Conservation (phyloP, 1,139 yeast species). For the Saccharomyces hybrid region DNA sequence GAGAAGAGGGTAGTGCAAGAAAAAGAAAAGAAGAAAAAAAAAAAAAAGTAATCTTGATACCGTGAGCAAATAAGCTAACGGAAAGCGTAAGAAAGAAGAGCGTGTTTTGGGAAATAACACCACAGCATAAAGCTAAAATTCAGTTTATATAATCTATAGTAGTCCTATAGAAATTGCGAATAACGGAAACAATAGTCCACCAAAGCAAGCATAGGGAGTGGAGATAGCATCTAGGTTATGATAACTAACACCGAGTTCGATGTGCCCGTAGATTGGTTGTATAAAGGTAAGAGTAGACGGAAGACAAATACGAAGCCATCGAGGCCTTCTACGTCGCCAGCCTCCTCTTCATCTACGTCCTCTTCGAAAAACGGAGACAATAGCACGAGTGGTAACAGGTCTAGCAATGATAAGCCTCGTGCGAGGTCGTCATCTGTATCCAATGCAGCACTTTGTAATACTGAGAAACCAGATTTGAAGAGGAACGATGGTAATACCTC, state of each 20-base stretch:
- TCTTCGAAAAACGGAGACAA: not conserved
- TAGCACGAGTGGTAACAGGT: not conserved
- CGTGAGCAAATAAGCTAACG: not conserved
- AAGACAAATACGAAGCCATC: slow-evolving; percentile 3
- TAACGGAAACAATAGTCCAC: not conserved
- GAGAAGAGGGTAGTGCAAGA: not conserved
- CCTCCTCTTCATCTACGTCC: not conserved
- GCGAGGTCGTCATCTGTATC: slow-evolving; percentile 8
- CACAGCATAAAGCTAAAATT: not conserved
- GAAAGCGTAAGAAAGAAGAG: not conserved
- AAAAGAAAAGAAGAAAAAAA: not conserved
- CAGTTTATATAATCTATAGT: not conserved
- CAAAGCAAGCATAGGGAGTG: not conserved
- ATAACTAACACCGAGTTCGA: slow-evolving; percentile 19
- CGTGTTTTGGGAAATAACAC: not conserved
- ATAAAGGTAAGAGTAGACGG: slow-evolving; percentile 19
- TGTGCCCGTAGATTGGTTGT: slow-evolving; percentile 30
- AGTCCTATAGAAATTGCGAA: not conserved
- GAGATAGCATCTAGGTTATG: not conserved
- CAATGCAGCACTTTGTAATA: slow-evolving; percentile 7
- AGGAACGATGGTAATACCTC: not conserved
- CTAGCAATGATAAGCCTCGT: slow-evolving; percentile 2
- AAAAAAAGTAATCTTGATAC: not conserved
- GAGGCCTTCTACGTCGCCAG: not conserved
- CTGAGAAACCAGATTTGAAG: not conserved